Percentiles rank a stretch among this genome's conserved stretches.
These are phyloP conservation scores for Amniculicola lignicola DNA, from an alignment of 495 filamentous ascomycete genomes.

Conservation along the genomic window DNA sequence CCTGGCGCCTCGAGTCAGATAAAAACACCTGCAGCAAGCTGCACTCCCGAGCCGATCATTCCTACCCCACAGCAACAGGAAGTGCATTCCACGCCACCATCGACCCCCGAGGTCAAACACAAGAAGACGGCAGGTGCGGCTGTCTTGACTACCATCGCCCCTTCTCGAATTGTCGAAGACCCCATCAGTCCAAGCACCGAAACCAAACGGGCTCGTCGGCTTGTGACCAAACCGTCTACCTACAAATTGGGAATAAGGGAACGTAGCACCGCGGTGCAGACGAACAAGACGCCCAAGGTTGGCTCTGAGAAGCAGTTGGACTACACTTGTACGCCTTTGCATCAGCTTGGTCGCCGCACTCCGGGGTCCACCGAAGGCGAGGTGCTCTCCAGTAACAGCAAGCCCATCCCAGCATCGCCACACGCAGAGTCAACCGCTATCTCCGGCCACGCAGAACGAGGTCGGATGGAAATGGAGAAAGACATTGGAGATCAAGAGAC, in stretches of 20 bases:
- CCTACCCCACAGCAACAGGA: neutral
- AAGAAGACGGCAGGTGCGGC: neutral
- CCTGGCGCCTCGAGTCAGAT: neutral
- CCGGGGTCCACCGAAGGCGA: constrained; percentile 5
- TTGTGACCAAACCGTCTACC: neutral
- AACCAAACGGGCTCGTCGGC: neutral
- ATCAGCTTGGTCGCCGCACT: constrained; percentile 1
- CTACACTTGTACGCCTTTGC: constrained; percentile 2
- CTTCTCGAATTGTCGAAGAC: neutral
- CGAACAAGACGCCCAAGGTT: neutral
- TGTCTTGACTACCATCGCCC: neutral
- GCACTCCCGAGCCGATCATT: neutral
- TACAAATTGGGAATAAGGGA: neutral
- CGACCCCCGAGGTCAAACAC: neutral
- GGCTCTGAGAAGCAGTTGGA: neutral
- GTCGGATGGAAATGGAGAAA: constrained; percentile 12
- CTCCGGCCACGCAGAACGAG: constrained; percentile 17
- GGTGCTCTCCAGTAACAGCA: constrained; percentile 32
- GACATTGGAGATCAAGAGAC: constrained; percentile 11
- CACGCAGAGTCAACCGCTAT: constrained; percentile 29
- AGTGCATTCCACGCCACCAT: neutral
- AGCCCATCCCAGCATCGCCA: constrained; percentile 25
- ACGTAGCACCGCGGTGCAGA: neutral
- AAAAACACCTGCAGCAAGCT: neutral
- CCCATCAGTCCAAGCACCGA: neutral